phyloP scores from a whole-genome alignment of 192 early-diverging fungal genomes.

The Coemansia sp. region DNA sequence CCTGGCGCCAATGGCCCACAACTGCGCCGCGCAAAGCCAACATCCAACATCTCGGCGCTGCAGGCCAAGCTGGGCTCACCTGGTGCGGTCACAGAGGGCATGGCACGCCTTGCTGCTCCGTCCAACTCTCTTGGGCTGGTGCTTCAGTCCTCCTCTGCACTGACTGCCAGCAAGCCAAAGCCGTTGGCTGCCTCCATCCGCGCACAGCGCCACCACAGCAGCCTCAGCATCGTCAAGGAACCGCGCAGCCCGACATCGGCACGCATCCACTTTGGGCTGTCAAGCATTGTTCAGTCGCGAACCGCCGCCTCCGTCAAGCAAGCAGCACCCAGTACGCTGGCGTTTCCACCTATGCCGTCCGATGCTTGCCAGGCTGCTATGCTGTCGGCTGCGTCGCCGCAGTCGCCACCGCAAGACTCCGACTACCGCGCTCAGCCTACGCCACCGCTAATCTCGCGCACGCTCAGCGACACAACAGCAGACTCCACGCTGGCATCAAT shows the following conservation, averaged over 20 bases:
- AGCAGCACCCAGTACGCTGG: conserved; percentile 24
- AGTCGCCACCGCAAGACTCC: conserved; percentile 5
- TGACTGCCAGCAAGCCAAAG: conserved; percentile 16
- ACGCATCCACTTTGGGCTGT: conserved; percentile 37
- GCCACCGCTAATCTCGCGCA: conserved; percentile 7
- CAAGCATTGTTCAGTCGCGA: conserved; percentile 36
- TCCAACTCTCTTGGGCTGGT: conserved; percentile 53
- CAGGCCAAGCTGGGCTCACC: conserved; percentile 26
- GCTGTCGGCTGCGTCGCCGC: conserved; percentile 30
- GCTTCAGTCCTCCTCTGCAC: conserved; percentile 28
- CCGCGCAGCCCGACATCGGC: conserved; percentile 31
- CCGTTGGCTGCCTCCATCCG: conserved; percentile 38
- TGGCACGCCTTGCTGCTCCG: conserved; percentile 34
- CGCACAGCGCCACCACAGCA: conserved; percentile 50
- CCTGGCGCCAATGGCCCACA: conserved; percentile 18
- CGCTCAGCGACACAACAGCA: conserved; percentile 21
- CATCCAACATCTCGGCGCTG: conserved; percentile 25
- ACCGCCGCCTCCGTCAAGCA: conserved; percentile 6
- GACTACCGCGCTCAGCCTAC: conserved; percentile 12
- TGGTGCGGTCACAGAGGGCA: conserved; percentile 20
- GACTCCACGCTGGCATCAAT: conserved; percentile 34
- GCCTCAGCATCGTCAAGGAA: conserved; percentile 27
- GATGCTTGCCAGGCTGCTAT: conserved; percentile 55
- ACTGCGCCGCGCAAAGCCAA: conserved; percentile 43
- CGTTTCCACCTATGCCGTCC: conserved; percentile 54